Conservation (phyloP, 176 grass and related monocot species). For the Paspalum vaginatum region DNA sequence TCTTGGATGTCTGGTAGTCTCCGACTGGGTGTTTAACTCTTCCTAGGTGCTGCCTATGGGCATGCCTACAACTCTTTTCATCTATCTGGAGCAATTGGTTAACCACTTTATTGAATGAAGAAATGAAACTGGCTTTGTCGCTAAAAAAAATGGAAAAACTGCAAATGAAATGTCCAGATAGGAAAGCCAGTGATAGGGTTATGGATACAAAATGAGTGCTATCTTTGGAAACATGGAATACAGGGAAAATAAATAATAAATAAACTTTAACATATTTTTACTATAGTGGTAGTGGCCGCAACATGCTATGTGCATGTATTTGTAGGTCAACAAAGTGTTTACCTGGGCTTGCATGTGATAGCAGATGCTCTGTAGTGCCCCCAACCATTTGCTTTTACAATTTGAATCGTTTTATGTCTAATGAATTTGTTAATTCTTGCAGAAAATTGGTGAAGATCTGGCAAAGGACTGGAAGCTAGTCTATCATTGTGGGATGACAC, state of each 20-base stretch:
- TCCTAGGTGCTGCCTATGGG: not conserved
- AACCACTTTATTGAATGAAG: not conserved
- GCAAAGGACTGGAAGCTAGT: conserved; percentile 88
- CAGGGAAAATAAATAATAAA: not conserved
- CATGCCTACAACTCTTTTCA: not conserved
- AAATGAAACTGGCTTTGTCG: not conserved
- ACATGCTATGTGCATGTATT: conserved; percentile 2
- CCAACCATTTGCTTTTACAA: not conserved
- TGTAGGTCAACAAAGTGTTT: conserved; percentile 20
- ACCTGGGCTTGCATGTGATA: not conserved
- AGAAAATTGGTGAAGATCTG: conserved; percentile 79
- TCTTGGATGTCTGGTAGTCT: not conserved
- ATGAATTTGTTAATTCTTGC: conserved; percentile 41
- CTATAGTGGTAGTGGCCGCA: not conserved
- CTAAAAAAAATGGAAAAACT: conserved; percentile 19
- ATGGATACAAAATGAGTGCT: not conserved
- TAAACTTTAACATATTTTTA: conserved; percentile 7
- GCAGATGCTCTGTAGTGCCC: not conserved
- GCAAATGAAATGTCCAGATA: conserved; percentile 4
- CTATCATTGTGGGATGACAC: conserved; percentile 84
- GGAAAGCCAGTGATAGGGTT: conserved; percentile 6
- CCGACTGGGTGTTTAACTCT: not conserved
- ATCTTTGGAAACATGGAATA: conserved; percentile 16
- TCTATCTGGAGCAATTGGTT: not conserved
- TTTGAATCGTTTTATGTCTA: conserved; percentile 31